Conservation (phyloP, 176 grass and related monocot species). For the Hyparrhenia diplandra region DNA sequence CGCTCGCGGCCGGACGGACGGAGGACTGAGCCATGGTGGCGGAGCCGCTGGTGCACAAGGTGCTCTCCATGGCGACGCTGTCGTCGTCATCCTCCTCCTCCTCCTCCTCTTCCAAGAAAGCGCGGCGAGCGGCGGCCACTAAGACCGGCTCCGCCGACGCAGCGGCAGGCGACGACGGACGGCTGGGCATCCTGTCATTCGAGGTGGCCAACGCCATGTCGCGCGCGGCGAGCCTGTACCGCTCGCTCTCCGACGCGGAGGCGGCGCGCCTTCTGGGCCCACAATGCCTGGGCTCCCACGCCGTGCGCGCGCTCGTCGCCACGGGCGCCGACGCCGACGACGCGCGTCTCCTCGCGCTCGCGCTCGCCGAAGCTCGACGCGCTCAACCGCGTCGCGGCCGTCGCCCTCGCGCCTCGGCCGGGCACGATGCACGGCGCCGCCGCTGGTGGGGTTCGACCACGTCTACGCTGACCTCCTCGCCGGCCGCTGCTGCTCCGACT, state of each 20-base stretch:
- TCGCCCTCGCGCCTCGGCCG: conserved; percentile 70
- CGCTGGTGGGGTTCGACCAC: conserved; percentile 81
- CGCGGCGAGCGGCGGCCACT: not conserved
- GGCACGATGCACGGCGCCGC: conserved; percentile 44
- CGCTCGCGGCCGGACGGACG: too few relatives aligned
- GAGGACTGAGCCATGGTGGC: conserved; percentile 41
- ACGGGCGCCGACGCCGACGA: conserved; percentile 65
- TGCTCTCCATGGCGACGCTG: conserved; percentile 53
- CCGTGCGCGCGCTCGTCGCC: conserved; percentile 64
- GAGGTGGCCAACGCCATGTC: conserved; percentile 92
- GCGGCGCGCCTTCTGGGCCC: conserved; percentile 44
- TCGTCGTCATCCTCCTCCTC: conserved; percentile 32
- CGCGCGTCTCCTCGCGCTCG: conserved; percentile 63
- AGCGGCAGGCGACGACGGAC: not conserved
- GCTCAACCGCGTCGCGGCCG: conserved; percentile 78
- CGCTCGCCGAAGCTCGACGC: conserved; percentile 79
- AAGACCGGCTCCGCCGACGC: not conserved
- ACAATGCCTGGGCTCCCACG: conserved; percentile 49
- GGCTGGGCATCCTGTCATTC: conserved; percentile 83
- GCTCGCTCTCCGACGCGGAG: conserved; percentile 79
- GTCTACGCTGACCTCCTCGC: conserved; percentile 88
- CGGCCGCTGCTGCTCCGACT: conserved; percentile 33
- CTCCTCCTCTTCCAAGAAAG: conserved; percentile 51
- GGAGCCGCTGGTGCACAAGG: conserved; percentile 70
- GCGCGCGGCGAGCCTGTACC: conserved; percentile 73